Conservation (phyloP, 768 basidiomycete species). For the Termitomyces sp. region DNA sequence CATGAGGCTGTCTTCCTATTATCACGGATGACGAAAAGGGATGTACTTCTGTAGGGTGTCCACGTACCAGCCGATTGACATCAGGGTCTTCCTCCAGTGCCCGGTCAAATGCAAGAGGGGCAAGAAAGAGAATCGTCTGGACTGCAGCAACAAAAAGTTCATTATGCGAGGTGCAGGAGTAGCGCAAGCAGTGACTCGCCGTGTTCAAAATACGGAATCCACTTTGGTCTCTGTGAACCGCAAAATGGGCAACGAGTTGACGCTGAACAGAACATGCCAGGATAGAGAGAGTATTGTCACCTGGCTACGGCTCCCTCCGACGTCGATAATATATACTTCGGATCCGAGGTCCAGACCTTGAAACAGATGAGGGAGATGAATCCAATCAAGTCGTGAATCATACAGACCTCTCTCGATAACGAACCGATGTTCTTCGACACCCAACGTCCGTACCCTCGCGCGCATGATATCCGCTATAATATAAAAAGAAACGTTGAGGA, state of each 20-base stretch:
- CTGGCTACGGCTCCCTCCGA: conserved; percentile 50
- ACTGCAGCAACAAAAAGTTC: conserved; percentile 27
- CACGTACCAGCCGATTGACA: conserved; percentile 56
- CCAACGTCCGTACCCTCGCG: conserved; percentile 66
- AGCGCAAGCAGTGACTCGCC: conserved; percentile 23
- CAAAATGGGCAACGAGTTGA: neutral
- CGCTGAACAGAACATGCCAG: no score
- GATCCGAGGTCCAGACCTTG: conserved; percentile 32
- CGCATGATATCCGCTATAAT: conserved; percentile 61
- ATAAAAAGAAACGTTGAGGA: neutral
- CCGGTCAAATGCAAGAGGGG: conserved; percentile 70
- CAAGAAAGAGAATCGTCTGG: conserved; percentile 79
- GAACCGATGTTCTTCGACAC: conserved; percentile 69
- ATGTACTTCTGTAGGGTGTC: neutral
- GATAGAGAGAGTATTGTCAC: conserved; percentile 14
- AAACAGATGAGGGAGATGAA: neutral
- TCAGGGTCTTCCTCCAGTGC: conserved; percentile 62
- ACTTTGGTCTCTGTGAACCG: conserved; percentile 44
- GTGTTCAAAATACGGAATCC: conserved; percentile 78
- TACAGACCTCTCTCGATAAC: conserved; percentile 48
- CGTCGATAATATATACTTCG: conserved; percentile 67
- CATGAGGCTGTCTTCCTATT: conserved; percentile 65
- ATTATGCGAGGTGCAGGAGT: neutral
- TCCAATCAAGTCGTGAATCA: neutral
- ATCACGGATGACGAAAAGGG: neutral